Conservation (phyloP, 2,329 filamentous ascomycete genomes). For the Arthrobotrys sphaeroides region DNA sequence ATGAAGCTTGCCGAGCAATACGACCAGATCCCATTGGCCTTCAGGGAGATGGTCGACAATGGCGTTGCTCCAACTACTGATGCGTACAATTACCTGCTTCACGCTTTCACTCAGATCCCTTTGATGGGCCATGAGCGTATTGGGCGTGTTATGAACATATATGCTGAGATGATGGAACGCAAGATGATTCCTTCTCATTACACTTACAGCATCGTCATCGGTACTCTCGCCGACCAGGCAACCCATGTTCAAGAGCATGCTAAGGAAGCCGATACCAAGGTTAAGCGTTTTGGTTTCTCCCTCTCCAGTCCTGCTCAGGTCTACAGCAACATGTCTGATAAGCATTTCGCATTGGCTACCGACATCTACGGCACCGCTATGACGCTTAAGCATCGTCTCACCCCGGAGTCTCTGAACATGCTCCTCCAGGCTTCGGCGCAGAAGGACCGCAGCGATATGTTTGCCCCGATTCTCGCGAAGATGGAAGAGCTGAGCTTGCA, state of each 20-base stretch:
- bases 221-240: conserved; percentile 80
- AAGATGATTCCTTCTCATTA: conserved; percentile 81
- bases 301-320: conserved; percentile 77
- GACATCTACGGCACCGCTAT: conserved; percentile 50
- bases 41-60: conserved; percentile 86
- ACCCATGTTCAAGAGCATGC: conserved; percentile 80
- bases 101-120: conserved; percentile 84
- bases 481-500: conserved; percentile 82
- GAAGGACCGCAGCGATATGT: conserved; percentile 81
- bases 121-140: conserved; percentile 82
- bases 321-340: conserved; percentile 81
- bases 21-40: conserved; percentile 87
- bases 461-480: conserved; percentile 89
- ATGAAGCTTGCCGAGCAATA: conserved; percentile 78
- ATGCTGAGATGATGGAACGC: conserved; percentile 92
- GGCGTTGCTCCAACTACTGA: conserved; percentile 81
- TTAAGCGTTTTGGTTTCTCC: conserved; percentile 74
- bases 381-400: conserved; percentile 67
- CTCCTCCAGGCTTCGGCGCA: conserved; percentile 88
- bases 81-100: conserved; percentile 91
- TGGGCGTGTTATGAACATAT: conserved; percentile 91
- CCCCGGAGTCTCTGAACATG: conserved; percentile 79
- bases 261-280: conserved; percentile 79
- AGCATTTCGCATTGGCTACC: conserved; percentile 38
- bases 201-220: conserved; percentile 88